Conservation (phyloP, 2,329 filamentous ascomycete genomes). For the Geosmithia putterillii region DNA sequence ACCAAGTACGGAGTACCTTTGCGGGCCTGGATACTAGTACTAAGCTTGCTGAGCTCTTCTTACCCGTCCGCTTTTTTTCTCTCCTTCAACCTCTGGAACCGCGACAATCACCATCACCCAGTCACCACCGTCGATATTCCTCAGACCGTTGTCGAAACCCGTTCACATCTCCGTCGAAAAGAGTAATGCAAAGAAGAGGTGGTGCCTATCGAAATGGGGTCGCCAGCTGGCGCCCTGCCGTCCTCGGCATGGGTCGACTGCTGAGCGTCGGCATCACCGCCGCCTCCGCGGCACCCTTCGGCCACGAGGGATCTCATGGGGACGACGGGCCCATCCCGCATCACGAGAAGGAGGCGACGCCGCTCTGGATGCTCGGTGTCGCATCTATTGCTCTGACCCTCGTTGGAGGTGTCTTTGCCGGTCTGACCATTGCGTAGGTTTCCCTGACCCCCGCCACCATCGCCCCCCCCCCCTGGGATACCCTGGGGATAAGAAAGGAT, state of each 20-base stretch:
- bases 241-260: conserved; percentile 39
- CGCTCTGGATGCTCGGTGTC: conserved; percentile 69
- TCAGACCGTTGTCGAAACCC: background rate
- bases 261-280: conserved; percentile 35
- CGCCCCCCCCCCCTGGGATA: background rate
- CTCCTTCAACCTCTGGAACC: background rate
- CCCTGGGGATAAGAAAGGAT: background rate
- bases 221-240: conserved; percentile 29
- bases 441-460: background rate
- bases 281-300: conserved; percentile 33
- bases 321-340: too few relatives aligned
- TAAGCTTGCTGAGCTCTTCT: background rate
- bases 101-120: background rate
- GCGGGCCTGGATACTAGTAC: too few relatives aligned
- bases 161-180: background rate
- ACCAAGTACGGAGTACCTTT: too few relatives aligned
- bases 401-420: conserved; percentile 85
- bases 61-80: too few relatives aligned
- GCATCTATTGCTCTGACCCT: conserved; percentile 73
- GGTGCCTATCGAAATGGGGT: conserved; percentile 6
- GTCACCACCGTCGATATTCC: background rate
- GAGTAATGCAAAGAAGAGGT: background rate
- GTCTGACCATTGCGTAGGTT: conserved; percentile 73
- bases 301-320: conserved; percentile 16
- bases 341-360: conserved; percentile 45